Conservation (phyloP, 257 asterid genomes). For the Solanum pennellii region DNA sequence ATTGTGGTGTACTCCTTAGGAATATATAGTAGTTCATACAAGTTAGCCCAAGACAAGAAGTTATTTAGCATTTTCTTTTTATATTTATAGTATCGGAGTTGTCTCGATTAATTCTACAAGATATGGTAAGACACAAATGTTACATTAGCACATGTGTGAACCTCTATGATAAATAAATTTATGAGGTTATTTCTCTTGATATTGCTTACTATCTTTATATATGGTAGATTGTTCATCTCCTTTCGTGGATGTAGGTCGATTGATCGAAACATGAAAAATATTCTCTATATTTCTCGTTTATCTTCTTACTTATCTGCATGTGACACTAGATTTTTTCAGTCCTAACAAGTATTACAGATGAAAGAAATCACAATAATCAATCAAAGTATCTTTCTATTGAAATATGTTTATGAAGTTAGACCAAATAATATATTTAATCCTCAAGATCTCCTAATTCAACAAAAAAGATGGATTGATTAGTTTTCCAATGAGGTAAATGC, state of each 20-base stretch:
- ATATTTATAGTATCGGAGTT: neutral
- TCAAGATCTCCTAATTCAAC: slow-evolving; percentile 7
- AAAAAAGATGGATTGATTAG: slow-evolving; percentile 37
- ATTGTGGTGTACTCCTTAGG: neutral
- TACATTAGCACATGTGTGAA: too few species aligned
- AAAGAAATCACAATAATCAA: neutral
- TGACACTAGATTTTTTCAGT: neutral
- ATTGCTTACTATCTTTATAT: too few species aligned
- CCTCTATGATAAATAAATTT: too few species aligned
- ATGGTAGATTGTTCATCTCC: too few species aligned
- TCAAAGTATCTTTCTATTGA: neutral
- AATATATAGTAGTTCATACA: too few species aligned
- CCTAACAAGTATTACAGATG: neutral
- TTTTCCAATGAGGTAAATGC: slow-evolving; percentile 54
- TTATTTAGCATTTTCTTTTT: neutral
- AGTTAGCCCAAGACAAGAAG: neutral
- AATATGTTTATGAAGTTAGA: neutral
- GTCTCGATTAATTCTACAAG: neutral
- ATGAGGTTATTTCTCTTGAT: too few species aligned
- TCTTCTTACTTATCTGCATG: neutral
- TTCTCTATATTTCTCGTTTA: too few species aligned
- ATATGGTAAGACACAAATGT: too few species aligned
- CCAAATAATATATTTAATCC: neutral
- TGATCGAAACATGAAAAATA: too few species aligned
- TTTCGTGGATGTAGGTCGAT: too few species aligned